Evolutionary conservation across 768 basidiomycete genomes (phyloP).

Genomic region (Grammothele lineata): DNA sequence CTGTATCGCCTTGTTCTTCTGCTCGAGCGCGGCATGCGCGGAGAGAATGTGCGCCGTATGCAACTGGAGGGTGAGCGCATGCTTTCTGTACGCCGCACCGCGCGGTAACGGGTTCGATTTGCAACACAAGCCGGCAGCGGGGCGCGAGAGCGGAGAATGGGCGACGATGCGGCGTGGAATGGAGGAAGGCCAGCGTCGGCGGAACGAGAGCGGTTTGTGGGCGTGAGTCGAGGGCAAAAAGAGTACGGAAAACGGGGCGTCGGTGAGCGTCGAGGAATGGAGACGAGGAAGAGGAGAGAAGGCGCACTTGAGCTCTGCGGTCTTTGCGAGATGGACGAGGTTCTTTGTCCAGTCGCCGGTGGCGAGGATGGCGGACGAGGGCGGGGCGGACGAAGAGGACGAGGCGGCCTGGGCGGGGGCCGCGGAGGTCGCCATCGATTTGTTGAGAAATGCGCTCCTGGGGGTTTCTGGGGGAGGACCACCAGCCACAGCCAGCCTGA

Average conservation of each 20-base stretch:
- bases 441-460: conserved; percentile 17
- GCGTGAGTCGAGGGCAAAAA: no score
- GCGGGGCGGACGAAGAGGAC: conserved; percentile 17
- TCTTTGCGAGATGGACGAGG: conserved; percentile 81
- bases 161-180: background rate
- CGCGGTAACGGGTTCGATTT: background rate
- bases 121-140: background rate
- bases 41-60: conserved; percentile 87
- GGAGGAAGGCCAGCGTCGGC: no score
- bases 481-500: no score
- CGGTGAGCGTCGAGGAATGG: background rate
- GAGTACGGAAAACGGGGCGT: background rate
- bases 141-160: no score
- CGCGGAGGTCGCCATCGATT: conserved; percentile 15
- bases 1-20: conserved; percentile 74
- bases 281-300: background rate
- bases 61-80: conserved; percentile 76
- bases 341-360: conserved; percentile 87
- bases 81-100: conserved; percentile 76
- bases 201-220: no score
- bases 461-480: conserved; percentile 24
- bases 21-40: conserved; percentile 73
- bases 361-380: conserved; percentile 53
- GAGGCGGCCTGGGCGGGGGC: conserved; percentile 13
- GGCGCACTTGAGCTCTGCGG: conserved; percentile 82